Evolutionary conservation across 225 moss, liverwort and hornwort genomes (phyloP).

Genomic region (Polytrichum commune): DNA sequence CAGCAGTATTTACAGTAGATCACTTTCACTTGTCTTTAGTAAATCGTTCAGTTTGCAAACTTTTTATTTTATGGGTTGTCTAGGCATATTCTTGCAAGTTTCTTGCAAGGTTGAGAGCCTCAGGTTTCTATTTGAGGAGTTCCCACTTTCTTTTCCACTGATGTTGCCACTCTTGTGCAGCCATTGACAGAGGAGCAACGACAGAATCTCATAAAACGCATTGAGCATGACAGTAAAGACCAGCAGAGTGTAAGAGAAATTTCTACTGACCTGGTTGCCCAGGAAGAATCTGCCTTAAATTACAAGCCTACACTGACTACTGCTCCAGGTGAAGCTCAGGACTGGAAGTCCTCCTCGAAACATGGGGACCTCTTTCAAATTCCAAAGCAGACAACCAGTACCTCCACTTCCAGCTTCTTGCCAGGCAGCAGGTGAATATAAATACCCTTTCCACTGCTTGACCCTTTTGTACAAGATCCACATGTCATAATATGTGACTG

Average conservation of each 20-base stretch:
- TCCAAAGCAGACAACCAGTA: conserved; percentile 10
- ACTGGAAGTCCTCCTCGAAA: conserved; percentile 1
- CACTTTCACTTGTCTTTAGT: not conserved
- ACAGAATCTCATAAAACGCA: conserved; percentile 73
- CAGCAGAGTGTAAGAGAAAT: conserved; percentile 37
- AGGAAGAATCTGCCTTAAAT: conserved; percentile 34
- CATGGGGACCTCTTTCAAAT: conserved; percentile 14
- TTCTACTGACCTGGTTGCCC: conserved; percentile 26
- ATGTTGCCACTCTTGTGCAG: conserved; percentile 33
- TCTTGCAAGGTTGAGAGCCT: not conserved
- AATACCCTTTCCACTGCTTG: not conserved
- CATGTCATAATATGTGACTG: not conserved
- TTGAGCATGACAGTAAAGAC: conserved; percentile 91
- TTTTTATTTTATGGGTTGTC: not conserved
- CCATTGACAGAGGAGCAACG: conserved; percentile 80
- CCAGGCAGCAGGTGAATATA: conserved; percentile 24
- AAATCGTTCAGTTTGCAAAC: not conserved
- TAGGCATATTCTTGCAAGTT: not conserved
- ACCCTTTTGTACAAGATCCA: not conserved
- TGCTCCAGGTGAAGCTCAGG: conserved; percentile 22
- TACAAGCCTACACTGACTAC: conserved; percentile 29
- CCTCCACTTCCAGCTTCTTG: conserved; percentile 13
- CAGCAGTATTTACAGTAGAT: not conserved
- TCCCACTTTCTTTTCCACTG: not conserved
- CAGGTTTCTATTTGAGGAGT: not conserved